Conservation (phyloP, 306 rosid species). For the Quercus berberidifolia region DNA sequence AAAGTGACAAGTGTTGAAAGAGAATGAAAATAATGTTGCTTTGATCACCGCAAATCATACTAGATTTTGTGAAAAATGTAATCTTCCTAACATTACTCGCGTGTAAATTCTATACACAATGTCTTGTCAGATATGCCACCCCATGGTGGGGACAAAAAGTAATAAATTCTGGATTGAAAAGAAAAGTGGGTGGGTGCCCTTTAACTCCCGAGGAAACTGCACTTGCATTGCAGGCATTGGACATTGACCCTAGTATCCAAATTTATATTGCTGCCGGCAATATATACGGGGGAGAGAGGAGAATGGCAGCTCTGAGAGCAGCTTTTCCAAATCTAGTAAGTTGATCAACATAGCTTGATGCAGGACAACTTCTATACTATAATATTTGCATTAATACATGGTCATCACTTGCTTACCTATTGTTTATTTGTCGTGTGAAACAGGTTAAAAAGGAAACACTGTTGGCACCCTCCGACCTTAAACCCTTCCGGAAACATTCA, state of each 20-base stretch:
- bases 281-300: constrained; percentile 73
- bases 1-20: no score
- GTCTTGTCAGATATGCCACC: constrained; percentile 59
- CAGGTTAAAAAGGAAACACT: constrained; percentile 87
- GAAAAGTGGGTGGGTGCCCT: constrained; percentile 85
- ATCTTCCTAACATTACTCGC: no score
- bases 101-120: background rate
- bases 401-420: no score
- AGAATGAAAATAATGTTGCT: no score
- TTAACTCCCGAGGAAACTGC: constrained; percentile 90
- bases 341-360: background rate
- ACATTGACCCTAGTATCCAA: constrained; percentile 62
- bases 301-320: constrained; percentile 52
- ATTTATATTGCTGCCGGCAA: constrained; percentile 91
- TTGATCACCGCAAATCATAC: no score
- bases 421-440: background rate
- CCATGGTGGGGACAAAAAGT: constrained; percentile 89
- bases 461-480: constrained; percentile 65
- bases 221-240: constrained; percentile 60
- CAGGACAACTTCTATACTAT: no score
- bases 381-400: no score
- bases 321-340: constrained; percentile 81
- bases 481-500: constrained; percentile 73
- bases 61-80: no score
- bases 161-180: constrained; percentile 68